These are phyloP conservation scores for Starmerella apis DNA, from an alignment of 805 yeast species.

Conservation along the genomic window DNA sequence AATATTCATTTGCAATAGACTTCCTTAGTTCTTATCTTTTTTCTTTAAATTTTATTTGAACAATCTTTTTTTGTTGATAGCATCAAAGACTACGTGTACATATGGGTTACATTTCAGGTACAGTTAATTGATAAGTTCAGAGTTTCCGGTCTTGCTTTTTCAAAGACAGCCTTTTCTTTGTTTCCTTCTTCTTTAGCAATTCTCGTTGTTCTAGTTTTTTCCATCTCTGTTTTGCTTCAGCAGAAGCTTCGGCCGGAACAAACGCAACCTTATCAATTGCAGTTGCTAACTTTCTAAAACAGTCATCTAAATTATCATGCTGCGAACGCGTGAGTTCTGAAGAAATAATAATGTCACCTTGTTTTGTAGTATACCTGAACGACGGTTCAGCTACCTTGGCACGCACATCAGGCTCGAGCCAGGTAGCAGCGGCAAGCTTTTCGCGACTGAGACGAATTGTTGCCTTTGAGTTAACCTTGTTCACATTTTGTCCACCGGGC, in stretches of 20 bases:
- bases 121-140: too few species aligned
- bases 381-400: conserved; percentile 31
- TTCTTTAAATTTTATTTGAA: neutral
- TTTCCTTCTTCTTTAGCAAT: conserved; percentile 32
- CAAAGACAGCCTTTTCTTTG: conserved; percentile 33
- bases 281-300: conserved; percentile 48
- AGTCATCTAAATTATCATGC: conserved; percentile 45
- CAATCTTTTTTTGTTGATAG: too few species aligned
- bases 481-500: conserved; percentile 83
- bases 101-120: too few species aligned
- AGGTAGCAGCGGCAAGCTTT: conserved; percentile 39
- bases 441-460: conserved; percentile 41
- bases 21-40: neutral
- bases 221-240: conserved; percentile 46
- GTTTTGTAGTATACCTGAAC: conserved; percentile 46
- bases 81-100: too few species aligned
- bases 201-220: conserved; percentile 29
- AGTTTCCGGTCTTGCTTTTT: conserved; percentile 34
- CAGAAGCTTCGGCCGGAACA: conserved; percentile 41
- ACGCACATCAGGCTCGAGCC: conserved; percentile 51
- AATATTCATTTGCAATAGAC: too few species aligned
- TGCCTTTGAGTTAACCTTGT: conserved; percentile 57
- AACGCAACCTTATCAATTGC: conserved; percentile 42
- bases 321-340: conserved; percentile 52
- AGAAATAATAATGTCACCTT: conserved; percentile 48